Evolutionary conservation across 2,329 filamentous ascomycete genomes (phyloP), one percentile per base, ranked within the genome.

Genomic region (Scorias spongiosa): DNA sequence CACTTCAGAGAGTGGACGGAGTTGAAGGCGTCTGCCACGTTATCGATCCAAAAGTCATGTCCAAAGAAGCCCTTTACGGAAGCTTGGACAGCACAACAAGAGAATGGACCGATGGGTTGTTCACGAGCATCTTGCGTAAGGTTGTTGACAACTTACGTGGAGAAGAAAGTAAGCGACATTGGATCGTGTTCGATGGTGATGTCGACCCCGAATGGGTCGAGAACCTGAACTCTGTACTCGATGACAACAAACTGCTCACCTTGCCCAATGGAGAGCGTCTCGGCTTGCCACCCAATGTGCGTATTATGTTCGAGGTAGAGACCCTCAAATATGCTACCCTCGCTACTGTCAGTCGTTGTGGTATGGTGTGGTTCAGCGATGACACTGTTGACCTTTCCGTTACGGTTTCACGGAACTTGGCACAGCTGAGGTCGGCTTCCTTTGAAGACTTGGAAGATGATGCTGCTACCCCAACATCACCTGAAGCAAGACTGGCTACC

Each of bases 341-440:
- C 39, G 91, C 91, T 44, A 99, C 91, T n/a, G 91, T 99, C 58
- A 93, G 84, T 79, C 87, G 91, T 67, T 99, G 91, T 62, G 91
- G 91, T 73, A 99, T 99, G 91, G 93, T 99, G 11, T 99, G 91
- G 91, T 98, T 96, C 67, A 98, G 87, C 60, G 89, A 95, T 56
- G 93, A 98, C 58, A 96, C 88, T 26, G 89, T 99, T 36, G 89
- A 86, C 29, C 77, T 89, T 1, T 76, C 75, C 51, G 94, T 98
- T 83, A 84, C 96, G 78, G 81, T 96, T 36, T 72, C 78, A 49
- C 85, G 96, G 64, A 95, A 98, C 57, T 75, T 98, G 42, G 78
- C 91, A 48, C 79, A 81, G 40, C 76, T 98, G 34, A 80, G 81
- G 53, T 82, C 78, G 2, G 80, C 85, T 45, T 78, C 84, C 0